These are phyloP conservation scores for Marasmius fiardii DNA, from an alignment of 1,284 basidiomycete genomes.

Conservation along the genomic window DNA sequence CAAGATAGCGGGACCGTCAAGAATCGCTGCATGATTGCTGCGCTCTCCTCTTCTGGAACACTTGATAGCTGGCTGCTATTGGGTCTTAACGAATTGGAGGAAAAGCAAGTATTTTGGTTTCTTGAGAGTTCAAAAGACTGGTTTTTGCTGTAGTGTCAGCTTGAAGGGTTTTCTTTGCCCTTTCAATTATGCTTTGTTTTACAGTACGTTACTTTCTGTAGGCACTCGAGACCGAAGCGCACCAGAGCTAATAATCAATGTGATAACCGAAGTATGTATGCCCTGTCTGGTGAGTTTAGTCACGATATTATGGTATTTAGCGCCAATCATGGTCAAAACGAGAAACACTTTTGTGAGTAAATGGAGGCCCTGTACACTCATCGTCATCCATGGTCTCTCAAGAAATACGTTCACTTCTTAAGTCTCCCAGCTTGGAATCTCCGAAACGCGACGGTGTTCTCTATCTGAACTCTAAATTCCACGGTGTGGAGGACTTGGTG, in stretches of 20 bases:
- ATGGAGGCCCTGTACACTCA: neutral
- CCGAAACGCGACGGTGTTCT: constrained; percentile 41
- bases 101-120: constrained; percentile 28
- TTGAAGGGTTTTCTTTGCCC: no score
- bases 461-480: constrained; percentile 43
- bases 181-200: no score
- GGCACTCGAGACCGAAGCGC: no score
- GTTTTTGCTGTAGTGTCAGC: neutral
- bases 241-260: no score
- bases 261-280: no score
- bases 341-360: no score
- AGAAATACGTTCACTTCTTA: constrained; percentile 45
- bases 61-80: neutral
- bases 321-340: no score
- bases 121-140: constrained; percentile 16
- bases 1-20: constrained; percentile 44
- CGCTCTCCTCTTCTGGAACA: neutral
- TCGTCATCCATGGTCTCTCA: constrained; percentile 41
- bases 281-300: no score
- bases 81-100: neutral
- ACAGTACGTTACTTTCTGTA: no score
- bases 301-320: no score
- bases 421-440: constrained; percentile 39
- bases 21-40: constrained; percentile 24
- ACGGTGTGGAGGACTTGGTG: constrained; percentile 44